These are phyloP conservation scores for Lentinula sp. DNA, from an alignment of 768 basidiomycete species.

Conservation along the genomic window DNA sequence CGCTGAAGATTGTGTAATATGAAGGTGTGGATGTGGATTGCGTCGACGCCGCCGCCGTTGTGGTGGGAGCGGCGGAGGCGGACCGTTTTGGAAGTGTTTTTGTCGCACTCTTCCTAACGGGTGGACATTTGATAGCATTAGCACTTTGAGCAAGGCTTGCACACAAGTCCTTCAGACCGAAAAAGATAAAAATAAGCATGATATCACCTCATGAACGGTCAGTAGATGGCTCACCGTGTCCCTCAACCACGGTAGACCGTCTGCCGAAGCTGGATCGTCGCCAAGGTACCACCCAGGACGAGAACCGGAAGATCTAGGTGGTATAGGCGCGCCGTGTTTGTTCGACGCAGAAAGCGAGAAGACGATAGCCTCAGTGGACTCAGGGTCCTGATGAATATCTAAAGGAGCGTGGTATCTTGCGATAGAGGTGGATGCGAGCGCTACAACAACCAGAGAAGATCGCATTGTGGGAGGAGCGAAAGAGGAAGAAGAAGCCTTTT, in stretches of 20 bases:
- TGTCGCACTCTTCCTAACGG: too few relatives aligned
- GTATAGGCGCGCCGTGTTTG: slow-evolving; percentile 26
- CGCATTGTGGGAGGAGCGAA: neutral
- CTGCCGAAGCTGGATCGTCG: slow-evolving; percentile 1
- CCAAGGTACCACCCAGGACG: slow-evolving; percentile 36
- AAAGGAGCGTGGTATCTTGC: neutral
- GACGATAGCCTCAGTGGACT: neutral
- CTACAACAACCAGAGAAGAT: neutral
- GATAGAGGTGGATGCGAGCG: neutral
- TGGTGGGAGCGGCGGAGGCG: too few relatives aligned
- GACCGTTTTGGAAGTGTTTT: too few relatives aligned
- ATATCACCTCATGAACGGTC: too few relatives aligned
- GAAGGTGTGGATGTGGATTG: neutral
- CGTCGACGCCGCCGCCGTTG: too few relatives aligned
- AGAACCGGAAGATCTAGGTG: slow-evolving; percentile 23
- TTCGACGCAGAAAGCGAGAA: slow-evolving; percentile 13
- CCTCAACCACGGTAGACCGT: neutral
- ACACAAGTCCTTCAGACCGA: too few relatives aligned
- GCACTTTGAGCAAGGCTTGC: too few relatives aligned
- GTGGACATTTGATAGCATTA: too few relatives aligned
- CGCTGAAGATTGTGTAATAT: slow-evolving; percentile 14
- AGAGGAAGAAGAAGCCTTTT: too few relatives aligned
- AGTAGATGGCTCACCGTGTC: too few relatives aligned
- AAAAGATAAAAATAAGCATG: too few relatives aligned
- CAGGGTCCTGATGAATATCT: neutral